Evolutionary conservation across 257 asterid species (phyloP), one percentile per base, ranked within the genome.

Genomic region (Salvia hispanica): DNA sequence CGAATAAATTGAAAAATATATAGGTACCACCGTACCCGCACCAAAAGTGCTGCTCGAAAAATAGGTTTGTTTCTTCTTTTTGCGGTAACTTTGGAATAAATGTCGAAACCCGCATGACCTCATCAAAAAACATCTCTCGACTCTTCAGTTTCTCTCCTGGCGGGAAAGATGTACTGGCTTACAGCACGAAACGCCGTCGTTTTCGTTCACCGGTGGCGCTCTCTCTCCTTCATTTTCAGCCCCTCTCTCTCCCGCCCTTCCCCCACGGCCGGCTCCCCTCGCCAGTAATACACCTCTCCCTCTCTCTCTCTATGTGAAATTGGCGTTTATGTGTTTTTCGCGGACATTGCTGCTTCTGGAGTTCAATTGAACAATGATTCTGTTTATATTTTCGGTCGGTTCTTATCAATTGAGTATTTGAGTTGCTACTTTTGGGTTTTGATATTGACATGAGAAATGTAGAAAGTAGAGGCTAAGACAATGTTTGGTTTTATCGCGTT

Each of bases 121-220:
- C 31, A 25, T 25, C 31, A 25, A 25, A 25, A 25, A 25, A 25
- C 31, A 25, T 25, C 31, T 46, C 44, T 15, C 16, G 58, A n/a
- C 69, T 47, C 51, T 70, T 70, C 69, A 3, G 64, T 67, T 64
- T 50, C 72, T 42, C 12, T 56, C 33, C 48, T 71, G 77, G 80
- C 80, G 80, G 80, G 77, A 77, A 60, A 61, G 62, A 84, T 84
- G 90, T 70, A 76, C 77, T 74, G 93, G 90, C 69, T 81, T 15
- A 67, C 88, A 18, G 85, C 88, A 16, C 82, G 80, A 74, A 86
- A 71, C 90, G 87, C 83, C 44, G 85, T 73, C 86, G 78, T 83
- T 73, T 72, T 83, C 7, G 66, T 83, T 60, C 90, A 88, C 11
- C 80, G 82, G 33, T 88, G 88, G 83, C 84, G 98, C 69, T 78